Conservation (phyloP, 2,329 filamentous ascomycete species). For the Venturia asperata region DNA sequence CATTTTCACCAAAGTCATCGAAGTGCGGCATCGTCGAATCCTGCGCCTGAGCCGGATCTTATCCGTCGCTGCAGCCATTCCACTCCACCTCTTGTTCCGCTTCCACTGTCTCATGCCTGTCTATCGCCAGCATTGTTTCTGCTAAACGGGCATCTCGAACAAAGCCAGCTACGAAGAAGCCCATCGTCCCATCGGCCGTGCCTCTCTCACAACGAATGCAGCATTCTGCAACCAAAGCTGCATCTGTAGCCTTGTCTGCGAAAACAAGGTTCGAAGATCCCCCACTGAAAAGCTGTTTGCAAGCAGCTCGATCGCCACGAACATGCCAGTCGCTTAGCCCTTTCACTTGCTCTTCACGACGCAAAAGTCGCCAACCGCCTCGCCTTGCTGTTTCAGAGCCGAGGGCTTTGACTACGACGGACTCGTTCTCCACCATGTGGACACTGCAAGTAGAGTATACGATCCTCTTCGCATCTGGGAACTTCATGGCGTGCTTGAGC, state of each 20-base stretch:
- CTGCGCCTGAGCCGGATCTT: background rate
- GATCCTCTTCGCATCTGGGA: conserved; percentile 66
- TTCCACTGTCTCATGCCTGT: conserved; percentile 3
- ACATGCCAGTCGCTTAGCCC: conserved; percentile 72
- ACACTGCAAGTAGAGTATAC: conserved; percentile 94
- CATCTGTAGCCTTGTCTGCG: conserved; percentile 33
- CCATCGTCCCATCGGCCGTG: conserved; percentile 79
- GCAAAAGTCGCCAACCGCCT: conserved; percentile 71
- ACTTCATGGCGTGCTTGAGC: conserved; percentile 75
- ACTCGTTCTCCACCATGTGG: conserved; percentile 81
- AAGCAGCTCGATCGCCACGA: conserved; percentile 33
- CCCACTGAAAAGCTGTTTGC: background rate
- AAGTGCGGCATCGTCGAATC: background rate
- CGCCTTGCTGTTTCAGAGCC: conserved; percentile 57
- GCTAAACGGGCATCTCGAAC: conserved; percentile 1
- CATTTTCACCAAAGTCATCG: background rate
- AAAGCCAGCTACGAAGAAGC: conserved; percentile 92
- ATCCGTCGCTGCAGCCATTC: conserved; percentile 18
- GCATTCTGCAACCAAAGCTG: conserved; percentile 51
- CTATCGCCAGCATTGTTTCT: background rate
- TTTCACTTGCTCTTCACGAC: conserved; percentile 62
- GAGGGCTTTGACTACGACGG: conserved; percentile 68
- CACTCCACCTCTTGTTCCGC: conserved; percentile 5
- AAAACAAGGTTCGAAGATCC: background rate
- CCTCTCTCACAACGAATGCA: conserved; percentile 78